Conservation (phyloP, 2,329 filamentous ascomycete genomes). For the Orbilia oligospora region DNA sequence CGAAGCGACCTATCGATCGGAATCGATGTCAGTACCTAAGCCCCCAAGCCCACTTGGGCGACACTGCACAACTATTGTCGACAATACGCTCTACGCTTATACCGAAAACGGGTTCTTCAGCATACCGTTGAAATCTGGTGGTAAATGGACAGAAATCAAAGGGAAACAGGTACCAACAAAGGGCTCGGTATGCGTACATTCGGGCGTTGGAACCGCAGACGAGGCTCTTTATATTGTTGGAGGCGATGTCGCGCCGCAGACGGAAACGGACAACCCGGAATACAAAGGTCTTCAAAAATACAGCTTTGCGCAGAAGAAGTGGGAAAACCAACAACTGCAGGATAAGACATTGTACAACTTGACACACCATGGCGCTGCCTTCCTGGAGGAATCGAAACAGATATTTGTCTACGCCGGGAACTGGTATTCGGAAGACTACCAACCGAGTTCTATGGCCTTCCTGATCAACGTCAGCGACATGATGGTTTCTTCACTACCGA, state of each 20-base stretch:
- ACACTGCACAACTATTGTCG: conserved; percentile 63
- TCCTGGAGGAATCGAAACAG: conserved; percentile 62
- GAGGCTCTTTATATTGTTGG: conserved; percentile 64
- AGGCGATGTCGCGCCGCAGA: conserved; percentile 59
- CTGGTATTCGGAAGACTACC: conserved; percentile 62
- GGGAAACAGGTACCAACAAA: conserved; percentile 61
- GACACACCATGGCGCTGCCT: conserved; percentile 64
- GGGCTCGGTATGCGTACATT: conserved; percentile 63
- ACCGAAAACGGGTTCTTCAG: conserved; percentile 64
- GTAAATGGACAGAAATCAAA: conserved; percentile 63
- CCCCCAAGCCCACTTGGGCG: conserved; percentile 62
- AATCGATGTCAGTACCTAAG: conserved; percentile 62
- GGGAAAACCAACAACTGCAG: conserved; percentile 62
- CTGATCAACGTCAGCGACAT: conserved; percentile 62
- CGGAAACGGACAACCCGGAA: conserved; percentile 60
- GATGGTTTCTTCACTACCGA: conserved; percentile 62
- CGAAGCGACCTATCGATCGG: conserved; percentile 21
- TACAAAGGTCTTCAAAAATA: conserved; percentile 64
- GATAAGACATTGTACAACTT: conserved; percentile 63
- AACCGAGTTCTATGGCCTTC: conserved; percentile 63
- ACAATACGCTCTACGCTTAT: conserved; percentile 63
- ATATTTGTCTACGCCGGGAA: conserved; percentile 64
- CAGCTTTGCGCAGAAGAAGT: conserved; percentile 62
- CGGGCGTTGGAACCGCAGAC: conserved; percentile 62
- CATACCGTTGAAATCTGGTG: conserved; percentile 61